These are phyloP conservation scores for Paramyrothecium sp. DNA, from an alignment of 2,329 filamentous ascomycete species.

Conservation along the genomic window DNA sequence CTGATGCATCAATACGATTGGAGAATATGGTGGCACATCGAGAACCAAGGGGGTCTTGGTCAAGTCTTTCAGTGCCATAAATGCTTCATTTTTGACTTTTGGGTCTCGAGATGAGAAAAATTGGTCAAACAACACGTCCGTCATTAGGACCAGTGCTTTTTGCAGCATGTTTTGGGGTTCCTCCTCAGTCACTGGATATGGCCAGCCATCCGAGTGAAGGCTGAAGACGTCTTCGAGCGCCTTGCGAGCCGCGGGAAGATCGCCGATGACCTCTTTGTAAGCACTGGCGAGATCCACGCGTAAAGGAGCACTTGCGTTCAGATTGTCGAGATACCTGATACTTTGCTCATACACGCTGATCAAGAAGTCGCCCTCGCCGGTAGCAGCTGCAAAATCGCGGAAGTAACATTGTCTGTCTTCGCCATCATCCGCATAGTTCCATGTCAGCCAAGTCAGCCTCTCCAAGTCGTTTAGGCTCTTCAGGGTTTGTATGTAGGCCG, in stretches of 20 bases:
- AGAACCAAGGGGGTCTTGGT: constrained; percentile 14
- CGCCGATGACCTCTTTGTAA: constrained; percentile 12
- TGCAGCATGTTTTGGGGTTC: constrained; percentile 10
- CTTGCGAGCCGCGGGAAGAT: constrained; percentile 11
- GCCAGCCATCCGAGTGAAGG: constrained; percentile 13
- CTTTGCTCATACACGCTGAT: constrained; percentile 18
- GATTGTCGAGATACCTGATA: constrained; percentile 21
- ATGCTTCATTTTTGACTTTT: constrained; percentile 12
- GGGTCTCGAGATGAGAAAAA: constrained; percentile 18
- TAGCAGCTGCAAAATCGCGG: constrained; percentile 12
- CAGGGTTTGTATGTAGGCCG: constrained; percentile 11
- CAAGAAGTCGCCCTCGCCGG: constrained; percentile 17
- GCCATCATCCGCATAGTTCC: constrained; percentile 9
- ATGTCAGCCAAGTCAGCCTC: constrained; percentile 21
- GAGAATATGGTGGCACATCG: constrained; percentile 14
- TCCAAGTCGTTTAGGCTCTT: constrained; percentile 21
- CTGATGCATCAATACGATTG: constrained; percentile 6
- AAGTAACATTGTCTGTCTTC: constrained; percentile 6
- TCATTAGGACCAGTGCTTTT: constrained; percentile 11
- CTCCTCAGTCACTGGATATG: constrained; percentile 17
- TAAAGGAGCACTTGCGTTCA: constrained; percentile 19
- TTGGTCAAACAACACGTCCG: constrained; percentile 14
- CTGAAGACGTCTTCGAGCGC: constrained; percentile 19
- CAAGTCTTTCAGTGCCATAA: constrained; percentile 12
- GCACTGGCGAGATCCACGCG: constrained; percentile 13